phyloP scores from a whole-genome alignment of 495 filamentous ascomycete species.

The Aspergillus biplanus region DNA sequence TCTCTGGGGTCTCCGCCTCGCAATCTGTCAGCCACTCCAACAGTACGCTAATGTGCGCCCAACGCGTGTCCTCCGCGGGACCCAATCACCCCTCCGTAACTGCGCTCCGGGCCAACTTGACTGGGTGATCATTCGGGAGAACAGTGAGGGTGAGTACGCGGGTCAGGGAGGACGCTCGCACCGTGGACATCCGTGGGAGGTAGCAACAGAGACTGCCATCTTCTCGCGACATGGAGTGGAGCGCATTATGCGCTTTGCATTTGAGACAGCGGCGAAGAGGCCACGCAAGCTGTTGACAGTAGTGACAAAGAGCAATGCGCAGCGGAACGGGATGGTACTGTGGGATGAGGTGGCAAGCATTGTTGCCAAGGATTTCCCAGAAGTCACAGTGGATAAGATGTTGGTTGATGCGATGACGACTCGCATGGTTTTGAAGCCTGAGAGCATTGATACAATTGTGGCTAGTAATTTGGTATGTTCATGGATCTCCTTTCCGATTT shows the following conservation, averaged over 20 bases:
- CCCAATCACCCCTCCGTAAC: conserved; percentile 51
- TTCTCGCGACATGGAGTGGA: conserved; percentile 58
- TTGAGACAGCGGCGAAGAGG: conserved; percentile 52
- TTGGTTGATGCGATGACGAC: conserved; percentile 64
- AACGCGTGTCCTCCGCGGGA: conserved; percentile 52
- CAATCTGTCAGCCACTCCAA: conserved; percentile 58
- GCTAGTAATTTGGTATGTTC: conserved; percentile 54
- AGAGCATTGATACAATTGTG: conserved; percentile 59
- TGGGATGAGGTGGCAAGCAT: conserved; percentile 57
- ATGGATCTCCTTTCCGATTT: background rate
- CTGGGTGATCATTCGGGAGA: conserved; percentile 63
- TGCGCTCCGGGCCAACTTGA: conserved; percentile 48
- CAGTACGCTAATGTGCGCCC: conserved; percentile 62
- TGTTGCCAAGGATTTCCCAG: conserved; percentile 53
- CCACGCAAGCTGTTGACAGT: conserved; percentile 57
- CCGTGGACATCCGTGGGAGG: conserved; percentile 52
- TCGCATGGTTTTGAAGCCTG: conserved; percentile 58
- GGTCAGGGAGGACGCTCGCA: conserved; percentile 60
- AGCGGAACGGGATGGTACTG: conserved; percentile 60
- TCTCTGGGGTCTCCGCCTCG: conserved; percentile 24
- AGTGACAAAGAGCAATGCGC: conserved; percentile 63
- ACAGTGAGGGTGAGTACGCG: conserved; percentile 61
- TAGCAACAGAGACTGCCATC: conserved; percentile 57
- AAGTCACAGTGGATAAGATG: conserved; percentile 60
- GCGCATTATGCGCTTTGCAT: conserved; percentile 60